Base-by-base conservation (phyloP, 345 rosid species). In the Camelina laxa region DNA sequence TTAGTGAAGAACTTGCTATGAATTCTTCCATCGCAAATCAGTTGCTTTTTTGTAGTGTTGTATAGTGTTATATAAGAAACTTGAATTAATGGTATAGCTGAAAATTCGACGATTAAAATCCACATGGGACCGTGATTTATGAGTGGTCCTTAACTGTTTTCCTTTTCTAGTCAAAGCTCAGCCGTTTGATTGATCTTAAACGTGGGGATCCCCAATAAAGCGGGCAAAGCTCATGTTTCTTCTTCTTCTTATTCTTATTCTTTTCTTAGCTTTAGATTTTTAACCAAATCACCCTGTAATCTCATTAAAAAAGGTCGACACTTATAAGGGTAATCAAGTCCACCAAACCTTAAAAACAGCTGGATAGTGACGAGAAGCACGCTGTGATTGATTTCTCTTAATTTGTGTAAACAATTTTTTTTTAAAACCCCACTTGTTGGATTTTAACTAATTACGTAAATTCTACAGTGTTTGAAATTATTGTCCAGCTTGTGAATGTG, bases 121-220 rank as follows among this genome's bases (percentile, higher is more conserved):
- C 59, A 76, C 80, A 62, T 69, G 75, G 57, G 70, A 33, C 65
- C 19, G 10, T 69, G 65, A 51, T 41, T 27, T 49, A 68, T 30
- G 70, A 69, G 42, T 69, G 70, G 65, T 42, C 7, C 41, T 20
- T 19, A 67, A 68, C 56, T 67, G 74, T 36, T 57, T 65, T 64
- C 53, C 5, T 66, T 44, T 57, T 67, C 44, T 17, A 15, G 54
- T 74, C 54, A 48, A 74, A 67, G 16, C 73, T 66, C 20, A 48
- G 73, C 67, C 73, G 62, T 50, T 67, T 27, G 73, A 67, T 59
- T 15, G 16, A 35, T 35, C 39, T 8, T 15, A 69, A 69, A 69
- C 74, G 74, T 61, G 74, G 64, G 64, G 70, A 53, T 76, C 69
- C 70, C 80, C 69, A 33, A 20, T 62, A 61, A 69, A 69, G 50